Conservation (phyloP, 768 basidiomycete species). For the Suillus placidus region DNA sequence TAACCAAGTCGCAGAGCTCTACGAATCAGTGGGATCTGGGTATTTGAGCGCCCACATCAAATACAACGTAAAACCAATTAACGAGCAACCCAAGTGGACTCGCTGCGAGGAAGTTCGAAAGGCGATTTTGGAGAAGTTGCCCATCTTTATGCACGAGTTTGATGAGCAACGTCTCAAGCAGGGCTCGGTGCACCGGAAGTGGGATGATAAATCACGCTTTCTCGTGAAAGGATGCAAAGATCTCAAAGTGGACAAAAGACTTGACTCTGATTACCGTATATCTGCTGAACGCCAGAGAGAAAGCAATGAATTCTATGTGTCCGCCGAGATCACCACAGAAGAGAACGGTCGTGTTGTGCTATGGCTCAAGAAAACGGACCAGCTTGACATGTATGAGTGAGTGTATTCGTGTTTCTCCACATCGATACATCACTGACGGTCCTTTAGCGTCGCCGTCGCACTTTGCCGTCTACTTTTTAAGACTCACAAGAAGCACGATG, state of each 20-base stretch:
- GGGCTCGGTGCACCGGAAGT: conserved; percentile 55
- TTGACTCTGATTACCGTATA: conserved; percentile 46
- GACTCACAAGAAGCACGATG: conserved; percentile 77
- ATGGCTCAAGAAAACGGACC: conserved; percentile 44
- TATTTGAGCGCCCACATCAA: conserved; percentile 69
- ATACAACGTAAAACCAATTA: conserved; percentile 64
- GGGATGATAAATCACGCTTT: conserved; percentile 60
- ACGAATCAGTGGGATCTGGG: conserved; percentile 68
- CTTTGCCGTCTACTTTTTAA: conserved; percentile 78
- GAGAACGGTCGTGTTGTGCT: conserved; percentile 61
- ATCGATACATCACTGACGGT: conserved; percentile 6
- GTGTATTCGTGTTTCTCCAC: conserved; percentile 45
- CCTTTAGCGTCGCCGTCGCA: conserved; percentile 70
- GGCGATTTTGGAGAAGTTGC: conserved; percentile 73
- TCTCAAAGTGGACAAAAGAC: conserved; percentile 56
- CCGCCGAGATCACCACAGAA: conserved; percentile 51
- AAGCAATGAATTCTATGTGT: conserved; percentile 46
- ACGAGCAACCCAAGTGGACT: conserved; percentile 41
- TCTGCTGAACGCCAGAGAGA: not conserved
- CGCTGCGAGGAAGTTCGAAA: conserved; percentile 52
- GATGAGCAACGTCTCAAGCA: conserved; percentile 53
- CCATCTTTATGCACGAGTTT: conserved; percentile 87
- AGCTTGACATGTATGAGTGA: conserved; percentile 80
- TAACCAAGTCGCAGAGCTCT: conserved; percentile 54
- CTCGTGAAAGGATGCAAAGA: conserved; percentile 65